Evolutionary conservation across 2,329 filamentous ascomycete genomes (phyloP), one percentile per base, ranked within the genome.

Genomic region (Gliomastix tumulicola): DNA sequence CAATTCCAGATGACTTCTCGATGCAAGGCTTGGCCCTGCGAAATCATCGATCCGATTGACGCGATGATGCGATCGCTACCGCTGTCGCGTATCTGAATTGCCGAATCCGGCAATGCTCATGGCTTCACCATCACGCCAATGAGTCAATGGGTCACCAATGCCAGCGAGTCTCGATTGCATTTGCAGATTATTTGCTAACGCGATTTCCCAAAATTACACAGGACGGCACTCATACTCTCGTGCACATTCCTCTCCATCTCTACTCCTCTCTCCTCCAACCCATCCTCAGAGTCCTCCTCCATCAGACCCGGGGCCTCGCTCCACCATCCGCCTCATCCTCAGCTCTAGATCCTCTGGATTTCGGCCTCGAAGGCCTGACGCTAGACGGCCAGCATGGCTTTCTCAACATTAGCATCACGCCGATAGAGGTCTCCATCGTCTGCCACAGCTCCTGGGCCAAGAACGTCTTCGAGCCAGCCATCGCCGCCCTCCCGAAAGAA

Each of bases 401-500:
- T 59, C 74, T 96, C 56, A 97, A 97, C 59, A 80, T 98, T 48
- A 94, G 87, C 44, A 76, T 97, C 51, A 97, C 89, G 1, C 87
- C 88, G 0, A 76, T 94, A 38, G 92, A 96, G 60, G 94, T 88
- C 63, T 95, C 88, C 5, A 75, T 98, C 36, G 88, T 94, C 37
- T 97, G 90, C 55, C 84, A 90, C 43, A 77, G 78, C 41, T 70
- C 76, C 30, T 82, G 88, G 63, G 84, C 86, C 7, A 68, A 77
- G 32, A 73, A 77, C 37, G 75, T 94, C 39, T 94, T 97, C 50
- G 67, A 76, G 36, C 88, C 88, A 1, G 66, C 82, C 37, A 75
- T 90, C 39, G 63, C 73, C 35, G 63, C 67, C 5, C 71, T 95
- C 9, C 72, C 80, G n/a, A 56, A 58, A 30, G 65, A 71, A 28